Evolutionary conservation across 129 eudicot species (phyloP), one percentile per base, ranked within the genome.

Genomic region (Artemisia annua): DNA sequence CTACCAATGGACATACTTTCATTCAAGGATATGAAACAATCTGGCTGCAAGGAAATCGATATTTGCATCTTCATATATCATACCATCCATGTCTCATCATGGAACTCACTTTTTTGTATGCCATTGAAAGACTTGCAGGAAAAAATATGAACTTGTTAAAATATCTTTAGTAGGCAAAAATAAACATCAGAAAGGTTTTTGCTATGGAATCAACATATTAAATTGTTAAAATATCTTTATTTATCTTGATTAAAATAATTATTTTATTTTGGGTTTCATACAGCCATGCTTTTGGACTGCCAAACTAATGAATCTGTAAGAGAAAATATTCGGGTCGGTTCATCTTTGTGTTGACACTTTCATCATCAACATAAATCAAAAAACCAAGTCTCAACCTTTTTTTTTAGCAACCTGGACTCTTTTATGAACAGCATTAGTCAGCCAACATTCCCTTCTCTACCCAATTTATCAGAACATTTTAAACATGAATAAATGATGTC

Each of bases 251-350:
- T n/a, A n/a, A n/a, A n/a, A 6, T 35, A 35, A 35, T 35, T 35
- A 35, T 17, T 63, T 35, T 9, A 7, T 19, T 69, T 22, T 43
- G 11, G 66, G 35, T 53, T 68, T 63, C 44, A 39, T 87, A 81
- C 90, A 92, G 98, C 98, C 44, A 80, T 85, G 75, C 84, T 68
- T 64, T 77, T 92, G 87, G 98, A 92, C 87, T 4, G 4, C 0
- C 98, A 96, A 73, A 85, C 83, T 78, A 92, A 85, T 72, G 85
- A 83, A 50, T 80, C 94, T 5, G 81, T 92, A 46, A 89, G 69
- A 63, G 95, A 85, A 76, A 87, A 87, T 84, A 82, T 92, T 53
- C 86, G 73, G 96, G 98, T 92, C 70, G 64, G 96, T 81, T 5
- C 19, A 46, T 69, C 15, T 77, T 68, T 69, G 0, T 52, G n/a